Base-by-base conservation (phyloP, 2,329 filamentous ascomycete genomes). In the Ophiostoma pallidulum region DNA sequence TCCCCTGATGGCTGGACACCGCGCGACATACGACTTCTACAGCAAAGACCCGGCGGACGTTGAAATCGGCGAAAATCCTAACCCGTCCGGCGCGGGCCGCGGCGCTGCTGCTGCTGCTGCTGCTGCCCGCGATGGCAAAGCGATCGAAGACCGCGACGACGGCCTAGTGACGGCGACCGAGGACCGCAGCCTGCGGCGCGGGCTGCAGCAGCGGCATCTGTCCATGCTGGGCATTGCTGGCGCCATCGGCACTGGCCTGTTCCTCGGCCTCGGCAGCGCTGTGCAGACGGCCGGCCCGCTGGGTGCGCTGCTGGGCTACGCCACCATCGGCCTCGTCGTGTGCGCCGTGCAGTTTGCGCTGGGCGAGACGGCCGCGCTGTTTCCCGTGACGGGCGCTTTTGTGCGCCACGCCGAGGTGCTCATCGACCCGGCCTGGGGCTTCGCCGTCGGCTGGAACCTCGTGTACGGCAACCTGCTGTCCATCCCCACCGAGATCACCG, bases 341-440 rank as follows among this genome's bases (percentile, higher is more conserved):
- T 91, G 77, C 68, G 80, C 80, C 4, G 80, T 90, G 64, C 89
- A 91, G 82, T 72, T 73, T 41, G 73, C 73, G 39, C 67, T 84
- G 28, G 78, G 77, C 42, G 80, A 94, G 66, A 84, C 92, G 73
- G 82, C 85, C 9, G 82, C 85, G 10, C 87, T 81, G 57, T 80
- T 90, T 24, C 87, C 87, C 6, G 79, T 90, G 31, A 71, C 82
- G 18, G 86, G 84, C 49, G 82, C 83, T 35, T 87, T 91, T 57
- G 74, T 88, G 53, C 61, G 71, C 12, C 74, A 73, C 37, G 70
- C 71, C 5, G 80, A 86, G 58, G 80, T 78, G 10, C 80, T 66
- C 42, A 65, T 71, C 37, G 69, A 72, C 49, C 66, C 67, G 43
- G 66, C 68, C 4, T 59, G 68, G 8, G 70, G 66, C 28, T 75